A percentile compares a stretch with the other conserved stretches of the same genome.
These are phyloP conservation scores for Penicillium herquei DNA, from an alignment of 495 filamentous ascomycete genomes.

Conservation along the genomic window DNA sequence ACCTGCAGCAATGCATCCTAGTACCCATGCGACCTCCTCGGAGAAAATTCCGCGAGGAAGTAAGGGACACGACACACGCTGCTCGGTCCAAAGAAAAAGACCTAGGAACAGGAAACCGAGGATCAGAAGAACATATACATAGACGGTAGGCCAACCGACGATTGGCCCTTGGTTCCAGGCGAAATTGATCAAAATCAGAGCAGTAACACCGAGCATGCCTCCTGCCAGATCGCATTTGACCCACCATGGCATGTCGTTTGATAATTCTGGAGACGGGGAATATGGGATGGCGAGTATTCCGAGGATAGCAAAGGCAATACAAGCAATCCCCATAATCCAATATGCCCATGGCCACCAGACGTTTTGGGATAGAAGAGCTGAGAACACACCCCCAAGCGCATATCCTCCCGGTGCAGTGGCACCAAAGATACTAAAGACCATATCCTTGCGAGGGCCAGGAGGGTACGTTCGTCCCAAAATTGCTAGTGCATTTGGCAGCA, in stretches of 20 bases:
- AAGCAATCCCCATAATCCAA: conserved; percentile 53
- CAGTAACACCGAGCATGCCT: conserved; percentile 51
- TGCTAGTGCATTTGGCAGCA: conserved; percentile 62
- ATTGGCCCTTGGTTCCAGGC: conserved; percentile 51
- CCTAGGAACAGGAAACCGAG: conserved; percentile 39
- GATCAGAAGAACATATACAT: conserved; percentile 46
- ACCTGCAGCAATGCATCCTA: conserved; percentile 45
- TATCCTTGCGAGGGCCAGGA: conserved; percentile 55
- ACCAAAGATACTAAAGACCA: conserved; percentile 65
- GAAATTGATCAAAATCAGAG: conserved; percentile 55
- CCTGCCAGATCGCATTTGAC: conserved; percentile 49
- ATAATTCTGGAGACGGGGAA: conserved; percentile 25
- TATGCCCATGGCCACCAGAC: conserved; percentile 70
- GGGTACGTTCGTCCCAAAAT: conserved; percentile 58
- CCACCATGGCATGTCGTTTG: conserved; percentile 1
- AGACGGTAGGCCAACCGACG: conserved; percentile 43
- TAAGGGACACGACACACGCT: conserved; percentile 36
- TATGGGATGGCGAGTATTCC: conserved; percentile 48
- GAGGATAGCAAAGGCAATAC: conserved; percentile 35
- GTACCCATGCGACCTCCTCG: conserved; percentile 38
- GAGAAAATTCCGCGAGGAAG: conserved; percentile 43
- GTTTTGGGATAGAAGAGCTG: conserved; percentile 44
- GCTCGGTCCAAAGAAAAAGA: conserved; percentile 43
- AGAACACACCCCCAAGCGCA: conserved; percentile 50
- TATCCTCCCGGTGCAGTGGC: conserved; percentile 57